phyloP scores from a whole-genome alignment of 768 basidiomycete species.

The Sporobolomyces roseus region DNA sequence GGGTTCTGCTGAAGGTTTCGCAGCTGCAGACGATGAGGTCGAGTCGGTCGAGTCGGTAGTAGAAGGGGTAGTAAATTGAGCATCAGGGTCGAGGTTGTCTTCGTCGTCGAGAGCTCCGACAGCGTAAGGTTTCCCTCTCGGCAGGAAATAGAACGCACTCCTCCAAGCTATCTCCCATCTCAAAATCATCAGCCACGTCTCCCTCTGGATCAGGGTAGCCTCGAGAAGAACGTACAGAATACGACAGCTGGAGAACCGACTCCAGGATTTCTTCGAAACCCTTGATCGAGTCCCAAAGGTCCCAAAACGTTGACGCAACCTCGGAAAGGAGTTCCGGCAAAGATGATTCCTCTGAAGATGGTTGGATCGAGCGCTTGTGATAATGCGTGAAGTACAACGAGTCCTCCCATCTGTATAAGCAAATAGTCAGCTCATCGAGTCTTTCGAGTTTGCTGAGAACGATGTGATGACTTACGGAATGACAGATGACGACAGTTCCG shows the following conservation, averaged over 20 bases:
- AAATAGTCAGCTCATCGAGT: too few relatives aligned
- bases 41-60: background rate
- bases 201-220: background rate
- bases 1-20: background rate
- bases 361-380: conserved; percentile 30
- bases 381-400: conserved; percentile 41
- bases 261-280: conserved; percentile 13
- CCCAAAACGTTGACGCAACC: conserved; percentile 41
- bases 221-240: background rate
- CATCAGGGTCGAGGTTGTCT: background rate
- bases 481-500: conserved; percentile 32
- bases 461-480: conserved; percentile 19
- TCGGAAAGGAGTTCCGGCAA: conserved; percentile 36
- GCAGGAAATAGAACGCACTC: conserved; percentile 36
- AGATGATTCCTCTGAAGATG: conserved; percentile 37
- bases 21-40: background rate
- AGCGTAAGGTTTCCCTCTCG: conserved; percentile 1
- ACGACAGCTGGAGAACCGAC: conserved; percentile 12
- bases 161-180: conserved; percentile 8
- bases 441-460: too few relatives aligned
- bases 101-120: background rate
- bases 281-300: conserved; percentile 26
- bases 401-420: conserved; percentile 38
- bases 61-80: too few relatives aligned
- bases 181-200: background rate